Conservation (phyloP, 1,284 basidiomycete species). For the Heimioporus punctisporus region DNA sequence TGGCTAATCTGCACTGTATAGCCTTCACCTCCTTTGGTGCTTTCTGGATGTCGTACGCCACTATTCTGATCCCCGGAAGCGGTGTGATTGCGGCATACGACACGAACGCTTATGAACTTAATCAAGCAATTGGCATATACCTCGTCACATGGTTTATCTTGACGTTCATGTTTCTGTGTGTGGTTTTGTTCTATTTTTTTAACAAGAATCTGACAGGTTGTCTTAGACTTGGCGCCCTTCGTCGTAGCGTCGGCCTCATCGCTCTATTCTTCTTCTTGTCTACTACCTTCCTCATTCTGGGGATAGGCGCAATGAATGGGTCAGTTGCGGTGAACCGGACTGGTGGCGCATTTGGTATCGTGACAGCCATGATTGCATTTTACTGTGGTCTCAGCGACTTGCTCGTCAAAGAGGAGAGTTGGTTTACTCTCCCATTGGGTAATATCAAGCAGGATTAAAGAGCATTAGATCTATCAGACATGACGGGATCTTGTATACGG, state of each 20-base stretch:
- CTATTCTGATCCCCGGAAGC: constrained; percentile 64
- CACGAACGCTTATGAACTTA: constrained; percentile 42
- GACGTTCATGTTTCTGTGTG: constrained; percentile 53
- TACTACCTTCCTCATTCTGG: constrained; percentile 62
- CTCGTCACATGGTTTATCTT: constrained; percentile 73
- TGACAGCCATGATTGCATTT: constrained; percentile 70
- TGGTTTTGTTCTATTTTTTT: constrained; percentile 2
- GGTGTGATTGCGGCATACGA: constrained; percentile 59
- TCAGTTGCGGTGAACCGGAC: constrained; percentile 36
- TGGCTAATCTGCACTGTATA: constrained; percentile 15
- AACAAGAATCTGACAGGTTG: neutral
- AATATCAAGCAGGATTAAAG: constrained; percentile 18
- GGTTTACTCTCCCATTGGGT: constrained; percentile 56
- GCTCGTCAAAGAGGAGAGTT: constrained; percentile 51
- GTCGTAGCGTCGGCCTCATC: constrained; percentile 68
- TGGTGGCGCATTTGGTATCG: constrained; percentile 75
- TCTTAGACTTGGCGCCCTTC: constrained; percentile 61
- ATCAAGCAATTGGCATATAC: constrained; percentile 66
- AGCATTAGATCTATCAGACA: constrained; percentile 2
- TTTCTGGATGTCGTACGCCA: constrained; percentile 83
- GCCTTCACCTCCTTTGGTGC: constrained; percentile 85
- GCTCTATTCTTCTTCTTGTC: constrained; percentile 76
- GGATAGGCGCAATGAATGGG: constrained; percentile 43
- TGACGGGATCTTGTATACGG: constrained; percentile 6
- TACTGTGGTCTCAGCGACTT: constrained; percentile 69